phyloP scores from a whole-genome alignment of 345 rosid genomes.

The Raphanus sativus region DNA sequence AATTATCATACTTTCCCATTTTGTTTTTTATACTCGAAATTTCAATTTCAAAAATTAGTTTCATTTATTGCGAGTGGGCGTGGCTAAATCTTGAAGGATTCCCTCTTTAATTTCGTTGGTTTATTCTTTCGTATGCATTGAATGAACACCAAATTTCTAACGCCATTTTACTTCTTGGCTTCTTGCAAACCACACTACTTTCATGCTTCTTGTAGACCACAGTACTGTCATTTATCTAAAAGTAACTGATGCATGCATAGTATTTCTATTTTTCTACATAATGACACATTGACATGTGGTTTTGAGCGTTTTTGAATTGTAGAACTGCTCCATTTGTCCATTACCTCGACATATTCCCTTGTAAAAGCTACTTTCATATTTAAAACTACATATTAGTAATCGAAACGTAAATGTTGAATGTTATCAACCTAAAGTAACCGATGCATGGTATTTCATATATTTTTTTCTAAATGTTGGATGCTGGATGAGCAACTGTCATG shows the following conservation, averaged over 20 bases:
- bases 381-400: neutral
- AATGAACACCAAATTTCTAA: constrained; percentile 27
- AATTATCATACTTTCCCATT: neutral
- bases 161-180: neutral
- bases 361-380: neutral
- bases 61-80: constrained; percentile 36
- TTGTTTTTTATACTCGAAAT: neutral
- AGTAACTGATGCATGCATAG: neutral
- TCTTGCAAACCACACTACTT: neutral
- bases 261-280: neutral
- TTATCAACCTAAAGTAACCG: neutral
- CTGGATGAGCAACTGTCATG: neutral
- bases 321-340: neutral
- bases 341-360: neutral
- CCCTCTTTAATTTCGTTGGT: constrained; percentile 21
- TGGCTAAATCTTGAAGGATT: constrained; percentile 33
- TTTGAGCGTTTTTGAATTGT: neutral
- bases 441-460: neutral
- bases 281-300: neutral
- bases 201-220: neutral
- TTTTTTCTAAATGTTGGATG: neutral
- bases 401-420: neutral
- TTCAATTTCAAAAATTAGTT: constrained; percentile 24
- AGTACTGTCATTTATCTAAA: neutral
- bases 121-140: constrained; percentile 25